Base-by-base conservation (phyloP, 2,329 filamentous ascomycete genomes). In the Tolypocladium ovalisporum region DNA sequence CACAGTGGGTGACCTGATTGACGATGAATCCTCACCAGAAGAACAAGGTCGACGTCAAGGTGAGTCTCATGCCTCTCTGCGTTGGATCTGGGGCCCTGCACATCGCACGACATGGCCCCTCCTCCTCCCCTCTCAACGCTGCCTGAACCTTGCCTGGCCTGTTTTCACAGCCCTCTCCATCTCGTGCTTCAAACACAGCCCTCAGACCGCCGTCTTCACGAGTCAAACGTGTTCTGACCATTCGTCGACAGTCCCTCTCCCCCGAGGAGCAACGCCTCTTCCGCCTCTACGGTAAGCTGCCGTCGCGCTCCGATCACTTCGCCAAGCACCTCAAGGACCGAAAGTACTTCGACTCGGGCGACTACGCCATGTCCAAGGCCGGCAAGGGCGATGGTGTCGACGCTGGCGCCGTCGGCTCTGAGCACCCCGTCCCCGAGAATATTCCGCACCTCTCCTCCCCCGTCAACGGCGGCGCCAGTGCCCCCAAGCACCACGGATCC, bases 251-350 rank as follows among this genome's bases (percentile, higher is more conserved):
- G 94, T 89, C 90, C 64, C 83, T 99, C 75, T 89, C 88, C 56
- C 87, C 92, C 61, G 94, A 99, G 69, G 94, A 99, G 81, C 92
- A 97, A 76, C 89, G 90, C 62, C 87, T 97, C 70, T 94, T 97
- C 81, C 89, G 92, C 64, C 87, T 97, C 63, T 99, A 99, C 75
- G 94, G 94, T 76, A 97, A 97, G 78, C 87, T 97, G 60, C 94
- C 94, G 63, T 96, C 89, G 75, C 94, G 94, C 74, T 95, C 92
- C 73, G 93, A 97, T 74, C 84, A 97, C 68, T 87, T 97, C 67
- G 91, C 95, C 80, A 97, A 97, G 80, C 96, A 97, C 72, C 84
- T 97, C 71, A 97, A 97, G 83, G 94, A 97, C 74, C 92, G 94
- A 79, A 99, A 96, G 79, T 97, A 96, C 79, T 97, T 97, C 75